Conservation (phyloP, 495 filamentous ascomycete species). For the Lichenothelia convexa region DNA sequence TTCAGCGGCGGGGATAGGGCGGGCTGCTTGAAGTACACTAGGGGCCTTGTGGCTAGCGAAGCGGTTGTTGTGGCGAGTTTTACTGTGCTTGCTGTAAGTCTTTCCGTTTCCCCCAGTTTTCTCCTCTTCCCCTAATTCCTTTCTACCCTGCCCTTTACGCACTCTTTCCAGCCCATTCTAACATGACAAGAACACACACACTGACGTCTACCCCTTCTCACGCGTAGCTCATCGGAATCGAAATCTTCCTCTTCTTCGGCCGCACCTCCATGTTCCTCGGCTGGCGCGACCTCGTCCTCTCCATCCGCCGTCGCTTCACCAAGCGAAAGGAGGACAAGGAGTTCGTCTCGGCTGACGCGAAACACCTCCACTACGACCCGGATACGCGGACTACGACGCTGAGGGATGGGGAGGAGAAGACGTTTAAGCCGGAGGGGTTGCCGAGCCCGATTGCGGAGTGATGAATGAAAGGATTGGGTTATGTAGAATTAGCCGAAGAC, state of each 20-base stretch:
- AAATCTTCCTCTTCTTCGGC: conserved; percentile 19
- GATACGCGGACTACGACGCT: too few relatives aligned
- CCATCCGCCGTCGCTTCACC: too few relatives aligned
- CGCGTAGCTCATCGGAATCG: conserved; percentile 16
- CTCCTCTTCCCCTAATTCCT: neutral
- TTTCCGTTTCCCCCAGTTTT: neutral
- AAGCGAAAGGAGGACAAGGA: too few relatives aligned
- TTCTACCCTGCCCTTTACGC: too few relatives aligned
- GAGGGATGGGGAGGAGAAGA: too few relatives aligned
- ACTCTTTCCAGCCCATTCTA: neutral
- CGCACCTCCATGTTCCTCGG: conserved; percentile 19
- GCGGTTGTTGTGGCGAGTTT: conserved; percentile 11
- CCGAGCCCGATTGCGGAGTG: too few relatives aligned
- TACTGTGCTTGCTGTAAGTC: conserved; percentile 16
- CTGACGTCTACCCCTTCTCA: conserved; percentile 1
- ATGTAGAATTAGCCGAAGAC: too few relatives aligned
- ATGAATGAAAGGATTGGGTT: too few relatives aligned
- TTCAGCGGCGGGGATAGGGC: conserved; percentile 15
- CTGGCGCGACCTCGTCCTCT: conserved; percentile 17
- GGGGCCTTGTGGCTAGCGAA: conserved; percentile 9
- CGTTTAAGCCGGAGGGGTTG: too few relatives aligned
- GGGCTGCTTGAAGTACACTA: conserved; percentile 13
- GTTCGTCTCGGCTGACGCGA: too few relatives aligned
- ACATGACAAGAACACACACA: neutral
- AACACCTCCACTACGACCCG: too few relatives aligned